These are phyloP conservation scores for Trypanosoma melophagium DNA, from an alignment of 208 protist species.

Conservation along the genomic window DNA sequence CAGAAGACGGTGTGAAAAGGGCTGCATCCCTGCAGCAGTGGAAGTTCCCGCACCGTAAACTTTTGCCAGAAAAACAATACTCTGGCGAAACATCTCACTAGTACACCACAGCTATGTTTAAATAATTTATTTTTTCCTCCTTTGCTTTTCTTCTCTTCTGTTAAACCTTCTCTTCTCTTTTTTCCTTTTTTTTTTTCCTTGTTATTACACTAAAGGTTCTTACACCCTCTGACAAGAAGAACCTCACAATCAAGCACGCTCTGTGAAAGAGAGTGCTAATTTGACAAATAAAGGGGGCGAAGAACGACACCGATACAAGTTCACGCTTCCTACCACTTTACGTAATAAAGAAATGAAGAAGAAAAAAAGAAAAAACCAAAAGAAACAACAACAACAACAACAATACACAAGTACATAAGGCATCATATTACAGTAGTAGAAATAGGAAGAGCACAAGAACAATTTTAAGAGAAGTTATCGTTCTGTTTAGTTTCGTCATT, in stretches of 20 bases:
- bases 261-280: no score
- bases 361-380: neutral
- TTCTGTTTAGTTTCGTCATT: no score
- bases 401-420: no score
- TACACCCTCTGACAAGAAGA: no score
- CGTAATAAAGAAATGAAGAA: neutral
- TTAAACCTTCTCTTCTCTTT: neutral
- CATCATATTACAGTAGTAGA: no score
- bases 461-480: no score
- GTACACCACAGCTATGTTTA: neutral
- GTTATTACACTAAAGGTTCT: neutral
- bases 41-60: constrained; percentile 60
- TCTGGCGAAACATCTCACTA: constrained; percentile 23
- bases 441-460: no score
- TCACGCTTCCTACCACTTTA: constrained; percentile 10
- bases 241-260: no score
- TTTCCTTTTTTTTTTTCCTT: neutral
- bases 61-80: constrained; percentile 35
- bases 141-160: neutral
- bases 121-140: constrained; percentile 8
- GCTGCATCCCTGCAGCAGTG: constrained; percentile 18
- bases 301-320: no score
- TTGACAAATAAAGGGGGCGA: no score
- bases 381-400: no score
- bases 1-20: constrained; percentile 32